Conservation (phyloP, 179 eudicot genomes). For the Camellia oleifera region DNA sequence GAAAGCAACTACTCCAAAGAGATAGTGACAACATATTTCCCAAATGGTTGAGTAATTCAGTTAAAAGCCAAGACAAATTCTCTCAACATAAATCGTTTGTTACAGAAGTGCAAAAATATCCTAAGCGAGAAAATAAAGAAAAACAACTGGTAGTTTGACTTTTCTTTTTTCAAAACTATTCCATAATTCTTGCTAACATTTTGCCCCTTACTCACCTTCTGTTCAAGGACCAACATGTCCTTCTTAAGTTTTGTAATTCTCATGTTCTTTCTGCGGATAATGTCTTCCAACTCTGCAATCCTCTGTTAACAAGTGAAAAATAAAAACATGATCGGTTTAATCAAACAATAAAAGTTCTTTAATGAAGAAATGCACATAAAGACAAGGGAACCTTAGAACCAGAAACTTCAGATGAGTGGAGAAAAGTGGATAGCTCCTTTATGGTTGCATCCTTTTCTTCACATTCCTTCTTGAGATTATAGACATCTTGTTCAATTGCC, state of each 20-base stretch:
- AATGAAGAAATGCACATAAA: not conserved
- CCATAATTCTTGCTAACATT: not conserved
- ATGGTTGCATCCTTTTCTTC: constrained; percentile 80
- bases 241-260: constrained; percentile 66
- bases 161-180: not conserved
- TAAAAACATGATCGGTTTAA: not conserved
- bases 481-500: constrained; percentile 66
- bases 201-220: constrained; percentile 51
- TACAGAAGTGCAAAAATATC: too few species aligned
- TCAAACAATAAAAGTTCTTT: not conserved
- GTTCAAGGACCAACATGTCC: constrained; percentile 73
- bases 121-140: not conserved
- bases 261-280: constrained; percentile 69
- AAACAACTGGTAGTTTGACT: not conserved
- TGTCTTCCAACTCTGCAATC: constrained; percentile 82
- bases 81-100: not conserved
- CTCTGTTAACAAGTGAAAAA: constrained; percentile 42
- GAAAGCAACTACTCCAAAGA: too few species aligned
- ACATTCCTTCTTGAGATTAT: constrained; percentile 64
- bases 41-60: not conserved
- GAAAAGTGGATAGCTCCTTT: constrained; percentile 59
- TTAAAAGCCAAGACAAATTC: not conserved
- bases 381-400: constrained; percentile 54
- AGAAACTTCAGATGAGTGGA: constrained; percentile 56
- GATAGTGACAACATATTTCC: not conserved